Percentiles rank a stretch among this genome's conserved stretches.
phyloP scores from a whole-genome alignment of 108 stramenopile species.

The Cyclotella atomus region DNA sequence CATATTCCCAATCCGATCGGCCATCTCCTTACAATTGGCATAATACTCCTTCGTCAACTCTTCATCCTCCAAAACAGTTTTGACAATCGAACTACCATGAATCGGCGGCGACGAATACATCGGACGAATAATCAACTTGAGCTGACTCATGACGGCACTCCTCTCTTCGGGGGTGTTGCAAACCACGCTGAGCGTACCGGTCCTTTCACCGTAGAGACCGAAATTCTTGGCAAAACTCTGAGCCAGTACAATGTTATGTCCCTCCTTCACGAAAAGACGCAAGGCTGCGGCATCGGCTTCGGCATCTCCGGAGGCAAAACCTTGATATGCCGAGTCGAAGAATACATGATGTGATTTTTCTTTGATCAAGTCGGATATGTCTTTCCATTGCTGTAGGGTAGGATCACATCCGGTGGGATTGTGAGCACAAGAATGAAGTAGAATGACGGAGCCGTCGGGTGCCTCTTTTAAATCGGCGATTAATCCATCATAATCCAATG shows the following conservation, averaged over 20 bases:
- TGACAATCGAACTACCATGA: conserved; percentile 94
- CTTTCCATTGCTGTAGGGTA: conserved; percentile 88
- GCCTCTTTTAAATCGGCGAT: conserved; percentile 84
- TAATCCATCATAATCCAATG: conserved; percentile 89
- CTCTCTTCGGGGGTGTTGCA: conserved; percentile 81
- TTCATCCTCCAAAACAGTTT: conserved; percentile 86
- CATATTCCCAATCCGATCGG: conserved; percentile 91
- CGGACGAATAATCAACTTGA: conserved; percentile 93
- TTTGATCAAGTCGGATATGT: conserved; percentile 78
- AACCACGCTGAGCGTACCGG: conserved; percentile 92
- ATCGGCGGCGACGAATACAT: conserved; percentile 97
- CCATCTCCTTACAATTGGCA: conserved; percentile 93
- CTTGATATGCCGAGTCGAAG: conserved; percentile 99
- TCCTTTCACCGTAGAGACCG: conserved; percentile 97
- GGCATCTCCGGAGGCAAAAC: conserved; percentile 97
- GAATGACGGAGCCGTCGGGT: conserved; percentile 84
- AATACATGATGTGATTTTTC: conserved; percentile 82
- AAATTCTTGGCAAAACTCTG: conserved; percentile 99
- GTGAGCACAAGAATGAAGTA: conserved; percentile 99
- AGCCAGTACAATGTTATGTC: conserved; percentile 88
- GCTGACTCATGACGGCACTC: conserved; percentile 86
- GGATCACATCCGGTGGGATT: conserved; percentile 99
- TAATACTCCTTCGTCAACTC: conserved; percentile 81
- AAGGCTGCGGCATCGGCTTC: conserved; percentile 92
- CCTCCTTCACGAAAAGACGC: conserved; percentile 88